A percentile compares a stretch with the other conserved stretches of the same genome.
Conservation (phyloP, 192 early-diverging fungal genomes). For the Helicostylum pulchrum region DNA sequence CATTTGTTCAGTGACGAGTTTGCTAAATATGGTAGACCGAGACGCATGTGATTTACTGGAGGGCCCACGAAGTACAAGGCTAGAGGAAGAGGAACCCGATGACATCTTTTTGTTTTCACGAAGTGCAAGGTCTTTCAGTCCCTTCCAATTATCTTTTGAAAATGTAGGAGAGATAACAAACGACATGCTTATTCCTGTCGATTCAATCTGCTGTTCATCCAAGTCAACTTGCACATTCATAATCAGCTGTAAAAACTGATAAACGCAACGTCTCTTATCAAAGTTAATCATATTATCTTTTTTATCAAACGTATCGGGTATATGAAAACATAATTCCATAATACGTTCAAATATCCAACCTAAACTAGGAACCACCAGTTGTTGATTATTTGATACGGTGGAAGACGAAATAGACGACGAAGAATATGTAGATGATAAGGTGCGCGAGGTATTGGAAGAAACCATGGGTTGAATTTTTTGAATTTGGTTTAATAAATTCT, state of each 20-base stretch:
- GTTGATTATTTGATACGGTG: not conserved
- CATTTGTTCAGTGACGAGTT: constrained; percentile 55
- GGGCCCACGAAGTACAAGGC: constrained; percentile 7
- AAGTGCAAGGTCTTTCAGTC: constrained; percentile 37
- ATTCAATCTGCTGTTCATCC: constrained; percentile 3
- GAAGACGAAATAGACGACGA: not conserved
- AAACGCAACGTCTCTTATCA: constrained; percentile 67
- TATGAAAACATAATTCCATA: constrained; percentile 65
- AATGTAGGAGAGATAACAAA: constrained; percentile 28
- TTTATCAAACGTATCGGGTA: constrained; percentile 53
- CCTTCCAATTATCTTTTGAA: constrained; percentile 28
- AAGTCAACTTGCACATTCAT: constrained; percentile 30
- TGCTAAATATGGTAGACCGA: constrained; percentile 33
- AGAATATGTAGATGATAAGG: not conserved
- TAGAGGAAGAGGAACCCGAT: not conserved
- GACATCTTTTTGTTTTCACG: constrained; percentile 30
- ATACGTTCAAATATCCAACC: constrained; percentile 74
- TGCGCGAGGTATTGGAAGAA: not conserved
- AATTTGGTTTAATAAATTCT: constrained; percentile 29
- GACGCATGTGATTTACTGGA: constrained; percentile 11
- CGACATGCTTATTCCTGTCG: constrained; percentile 4
- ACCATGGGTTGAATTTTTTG: not conserved
- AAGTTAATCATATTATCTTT: constrained; percentile 59
- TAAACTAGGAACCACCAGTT: constrained; percentile 61
- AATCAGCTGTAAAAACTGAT: constrained; percentile 48